These are phyloP conservation scores for Cladobotryum protrusum DNA, from an alignment of 2,329 filamentous ascomycete species.

Conservation along the genomic window DNA sequence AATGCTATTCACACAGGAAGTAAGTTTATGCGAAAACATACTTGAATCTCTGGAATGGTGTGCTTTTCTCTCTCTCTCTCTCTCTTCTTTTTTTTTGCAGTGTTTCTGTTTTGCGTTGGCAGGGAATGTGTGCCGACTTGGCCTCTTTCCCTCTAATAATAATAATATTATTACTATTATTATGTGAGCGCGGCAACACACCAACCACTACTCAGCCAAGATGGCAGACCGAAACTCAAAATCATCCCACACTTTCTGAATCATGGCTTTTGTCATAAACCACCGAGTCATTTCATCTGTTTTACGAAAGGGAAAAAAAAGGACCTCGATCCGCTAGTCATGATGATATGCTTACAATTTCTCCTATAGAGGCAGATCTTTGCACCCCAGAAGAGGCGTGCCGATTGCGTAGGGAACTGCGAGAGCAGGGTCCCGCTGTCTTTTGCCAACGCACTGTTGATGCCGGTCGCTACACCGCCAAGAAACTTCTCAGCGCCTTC, in stretches of 20 bases:
- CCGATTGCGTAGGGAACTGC: conserved; percentile 63
- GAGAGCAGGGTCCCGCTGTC: conserved; percentile 66
- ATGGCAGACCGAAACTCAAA: not conserved
- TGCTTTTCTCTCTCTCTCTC: conserved; percentile 8
- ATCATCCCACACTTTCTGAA: too few species aligned
- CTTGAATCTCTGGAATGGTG: not conserved
- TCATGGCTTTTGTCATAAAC: not conserved
- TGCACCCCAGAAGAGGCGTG: conserved; percentile 65
- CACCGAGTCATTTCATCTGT: not conserved
- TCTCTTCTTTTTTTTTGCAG: conserved; percentile 3
- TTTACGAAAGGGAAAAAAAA: too few species aligned
- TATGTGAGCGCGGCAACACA: too few species aligned
- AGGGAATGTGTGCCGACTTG: not conserved
- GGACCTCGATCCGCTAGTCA: not conserved
- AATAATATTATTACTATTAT: not conserved
- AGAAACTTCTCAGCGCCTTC: conserved; percentile 83
- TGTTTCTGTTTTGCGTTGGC: not conserved
- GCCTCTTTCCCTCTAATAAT: not conserved
- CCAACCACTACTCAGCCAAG: too few species aligned
- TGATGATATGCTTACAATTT: not conserved
- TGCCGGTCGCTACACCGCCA: conserved; percentile 63
- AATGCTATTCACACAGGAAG: conserved; percentile 39
- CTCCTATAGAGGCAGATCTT: conserved; percentile 19
- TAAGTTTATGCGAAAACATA: conserved; percentile 23
- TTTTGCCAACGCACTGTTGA: conserved; percentile 71